These are phyloP conservation scores for Artemisia argyi DNA, from an alignment of 129 eudicot genomes.

Conservation along the genomic window DNA sequence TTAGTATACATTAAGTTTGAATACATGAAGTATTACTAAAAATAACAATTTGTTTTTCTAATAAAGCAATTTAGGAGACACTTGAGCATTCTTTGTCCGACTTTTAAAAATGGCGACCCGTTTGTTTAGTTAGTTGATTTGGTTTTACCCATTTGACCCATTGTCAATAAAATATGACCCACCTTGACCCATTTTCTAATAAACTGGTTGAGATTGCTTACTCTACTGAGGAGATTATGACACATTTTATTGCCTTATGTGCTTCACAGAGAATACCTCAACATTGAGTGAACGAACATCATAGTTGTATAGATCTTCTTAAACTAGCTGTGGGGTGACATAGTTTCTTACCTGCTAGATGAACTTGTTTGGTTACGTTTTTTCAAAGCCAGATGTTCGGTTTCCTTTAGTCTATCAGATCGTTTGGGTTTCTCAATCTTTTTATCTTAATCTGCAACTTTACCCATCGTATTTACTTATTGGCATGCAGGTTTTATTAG, in stretches of 20 bases:
- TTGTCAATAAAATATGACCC: not conserved
- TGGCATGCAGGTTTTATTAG: conserved; percentile 49
- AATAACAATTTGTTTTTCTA: not conserved
- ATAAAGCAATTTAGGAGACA: not conserved
- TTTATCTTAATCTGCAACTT: not conserved
- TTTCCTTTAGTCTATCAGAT: not conserved
- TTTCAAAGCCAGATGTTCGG: not conserved
- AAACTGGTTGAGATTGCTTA: too few relatives aligned
- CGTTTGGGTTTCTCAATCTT: not conserved
- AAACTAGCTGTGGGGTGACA: not conserved
- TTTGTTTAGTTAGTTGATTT: not conserved
- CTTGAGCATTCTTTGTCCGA: not conserved
- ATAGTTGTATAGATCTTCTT: too few relatives aligned
- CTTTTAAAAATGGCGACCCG: not conserved
- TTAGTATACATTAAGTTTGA: too few relatives aligned
- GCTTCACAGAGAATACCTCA: too few relatives aligned
- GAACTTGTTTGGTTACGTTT: not conserved
- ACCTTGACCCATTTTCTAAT: not conserved
- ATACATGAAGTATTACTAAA: too few relatives aligned
- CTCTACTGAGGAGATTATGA: too few relatives aligned
- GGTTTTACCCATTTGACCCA: not conserved
- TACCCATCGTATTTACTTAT: not conserved
- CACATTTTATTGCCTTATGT: too few relatives aligned
- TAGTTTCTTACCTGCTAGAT: not conserved
- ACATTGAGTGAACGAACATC: too few relatives aligned